A percentile compares a stretch with the other conserved stretches of the same genome.
Evolutionary conservation across 2,329 filamentous ascomycete genomes (phyloP).

Genomic region (Aureobasidium pullulans): DNA sequence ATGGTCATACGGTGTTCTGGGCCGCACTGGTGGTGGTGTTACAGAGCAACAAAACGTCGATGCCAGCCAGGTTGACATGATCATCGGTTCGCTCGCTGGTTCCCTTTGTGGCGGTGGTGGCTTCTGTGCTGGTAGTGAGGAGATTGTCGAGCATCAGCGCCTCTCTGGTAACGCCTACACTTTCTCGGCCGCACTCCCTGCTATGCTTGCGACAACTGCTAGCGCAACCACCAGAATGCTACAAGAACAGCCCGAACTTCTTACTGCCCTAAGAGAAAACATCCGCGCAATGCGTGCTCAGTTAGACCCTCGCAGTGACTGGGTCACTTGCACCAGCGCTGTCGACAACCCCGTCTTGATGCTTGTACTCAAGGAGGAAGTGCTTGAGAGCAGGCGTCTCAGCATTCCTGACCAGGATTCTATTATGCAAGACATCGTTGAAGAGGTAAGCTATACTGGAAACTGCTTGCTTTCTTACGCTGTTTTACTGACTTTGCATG

Average conservation of each 20-base stretch:
- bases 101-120: slow-evolving; percentile 87
- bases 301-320: slow-evolving; percentile 87
- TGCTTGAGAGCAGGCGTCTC: slow-evolving; percentile 63
- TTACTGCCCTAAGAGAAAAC: slow-evolving; percentile 74
- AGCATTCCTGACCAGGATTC: slow-evolving; percentile 71
- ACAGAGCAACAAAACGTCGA: slow-evolving; percentile 98
- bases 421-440: slow-evolving; percentile 83
- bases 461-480: neutral
- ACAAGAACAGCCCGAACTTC: slow-evolving; percentile 77
- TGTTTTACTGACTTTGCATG: slow-evolving; percentile 10
- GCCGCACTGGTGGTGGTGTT: slow-evolving; percentile 80
- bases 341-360: slow-evolving; percentile 83
- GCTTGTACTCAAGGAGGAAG: slow-evolving; percentile 73
- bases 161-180: slow-evolving; percentile 90
- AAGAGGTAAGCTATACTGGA: slow-evolving; percentile 61
- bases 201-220: slow-evolving; percentile 89
- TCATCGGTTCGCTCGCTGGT: slow-evolving; percentile 84
- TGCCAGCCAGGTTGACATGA: slow-evolving; percentile 90
- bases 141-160: slow-evolving; percentile 93
- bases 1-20: slow-evolving; percentile 92
- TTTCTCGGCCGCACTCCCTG: slow-evolving; percentile 88
- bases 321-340: slow-evolving; percentile 75
- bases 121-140: slow-evolving; percentile 85
- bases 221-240: slow-evolving; percentile 83
- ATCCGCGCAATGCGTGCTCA: slow-evolving; percentile 79